Conservation (phyloP, 495 filamentous ascomycete species). For the Aeminium ludgeri region DNA sequence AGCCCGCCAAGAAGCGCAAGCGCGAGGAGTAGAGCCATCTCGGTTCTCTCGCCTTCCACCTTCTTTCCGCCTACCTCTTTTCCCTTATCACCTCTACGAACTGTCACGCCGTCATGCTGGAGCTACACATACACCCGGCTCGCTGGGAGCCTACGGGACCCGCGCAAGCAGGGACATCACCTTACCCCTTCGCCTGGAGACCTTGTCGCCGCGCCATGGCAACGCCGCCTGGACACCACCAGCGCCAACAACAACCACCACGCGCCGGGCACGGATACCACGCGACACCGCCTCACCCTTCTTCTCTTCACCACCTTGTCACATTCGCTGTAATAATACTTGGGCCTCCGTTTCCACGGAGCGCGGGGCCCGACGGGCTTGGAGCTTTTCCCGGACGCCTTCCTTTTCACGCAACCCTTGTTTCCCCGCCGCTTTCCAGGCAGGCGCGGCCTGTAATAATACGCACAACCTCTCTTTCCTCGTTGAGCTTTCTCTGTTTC, state of each 20-base stretch:
- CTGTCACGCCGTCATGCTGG: conserved; percentile 1
- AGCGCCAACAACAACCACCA: neutral
- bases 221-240: neutral
- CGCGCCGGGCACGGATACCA: neutral
- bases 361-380: too few relatives aligned
- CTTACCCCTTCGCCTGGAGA: neutral
- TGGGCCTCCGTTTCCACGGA: neutral
- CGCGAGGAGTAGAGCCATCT: conserved; percentile 28
- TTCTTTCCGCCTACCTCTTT: neutral
- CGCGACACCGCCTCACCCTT: neutral
- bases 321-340: conserved; percentile 1
- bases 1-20: conserved; percentile 61
- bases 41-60: neutral
- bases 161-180: neutral
- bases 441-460: too few relatives aligned
- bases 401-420: too few relatives aligned
- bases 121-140: too few relatives aligned
- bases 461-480: too few relatives aligned
- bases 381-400: too few relatives aligned
- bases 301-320: neutral
- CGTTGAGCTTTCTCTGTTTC: too few relatives aligned
- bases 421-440: too few relatives aligned
- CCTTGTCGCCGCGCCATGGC: neutral
- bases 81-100: neutral
- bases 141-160: neutral